phyloP scores from a whole-genome alignment of 306 rosid genomes.

The Vicia villosa region DNA sequence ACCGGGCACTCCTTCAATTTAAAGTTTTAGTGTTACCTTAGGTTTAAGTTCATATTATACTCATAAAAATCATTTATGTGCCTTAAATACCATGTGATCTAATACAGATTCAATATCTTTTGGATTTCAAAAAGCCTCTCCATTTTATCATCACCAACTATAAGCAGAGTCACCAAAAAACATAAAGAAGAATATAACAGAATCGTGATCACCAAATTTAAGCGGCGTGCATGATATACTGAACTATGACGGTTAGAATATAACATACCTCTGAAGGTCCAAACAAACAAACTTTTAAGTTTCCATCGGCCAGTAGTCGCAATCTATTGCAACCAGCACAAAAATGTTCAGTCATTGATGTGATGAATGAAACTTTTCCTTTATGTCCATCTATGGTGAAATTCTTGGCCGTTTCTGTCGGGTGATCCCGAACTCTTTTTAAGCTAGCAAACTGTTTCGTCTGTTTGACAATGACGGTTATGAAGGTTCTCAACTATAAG shows the following conservation, averaged over 20 bases:
- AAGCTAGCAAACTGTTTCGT: slow-evolving; percentile 51
- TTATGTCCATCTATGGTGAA: slow-evolving; percentile 72
- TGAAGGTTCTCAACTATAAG: slow-evolving; percentile 23
- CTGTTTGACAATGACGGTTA: slow-evolving; percentile 48
- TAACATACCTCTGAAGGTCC: slow-evolving; percentile 90
- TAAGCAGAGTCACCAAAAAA: slow-evolving; percentile 23
- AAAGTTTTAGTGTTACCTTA: not conserved
- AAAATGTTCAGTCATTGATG: slow-evolving; percentile 96
- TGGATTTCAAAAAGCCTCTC: slow-evolving; percentile 10
- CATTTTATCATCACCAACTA: slow-evolving; percentile 19
- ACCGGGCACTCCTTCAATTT: too few relatives aligned
- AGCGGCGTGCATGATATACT: slow-evolving; percentile 25
- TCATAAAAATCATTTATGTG: not conserved
- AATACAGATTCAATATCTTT: slow-evolving; percentile 12
- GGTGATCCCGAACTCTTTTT: slow-evolving; percentile 74
- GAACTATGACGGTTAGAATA: slow-evolving; percentile 31
- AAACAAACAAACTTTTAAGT: slow-evolving; percentile 92
- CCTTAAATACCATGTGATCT: slow-evolving; percentile 4
- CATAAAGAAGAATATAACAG: not conserved
- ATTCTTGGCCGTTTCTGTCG: slow-evolving; percentile 93
- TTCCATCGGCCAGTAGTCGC: slow-evolving; percentile 93
- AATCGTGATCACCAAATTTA: slow-evolving; percentile 11
- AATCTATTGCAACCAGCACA: slow-evolving; percentile 97
- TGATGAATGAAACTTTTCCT: slow-evolving; percentile 85
- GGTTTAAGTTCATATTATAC: not conserved